Evolutionary conservation across 441 rosid species (phyloP).

Genomic region (Pelargonium australe): DNA sequence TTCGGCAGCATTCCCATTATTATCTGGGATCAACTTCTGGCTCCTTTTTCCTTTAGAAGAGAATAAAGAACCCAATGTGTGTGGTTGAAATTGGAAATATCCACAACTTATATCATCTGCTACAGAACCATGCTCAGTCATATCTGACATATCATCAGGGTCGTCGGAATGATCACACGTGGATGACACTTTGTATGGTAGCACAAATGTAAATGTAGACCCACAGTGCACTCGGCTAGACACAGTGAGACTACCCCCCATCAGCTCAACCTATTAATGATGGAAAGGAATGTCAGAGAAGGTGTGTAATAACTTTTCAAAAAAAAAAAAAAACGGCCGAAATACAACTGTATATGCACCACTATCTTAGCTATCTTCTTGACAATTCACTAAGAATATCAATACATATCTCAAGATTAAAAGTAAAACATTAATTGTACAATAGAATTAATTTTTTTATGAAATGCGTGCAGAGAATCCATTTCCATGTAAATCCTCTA

Average conservation of each 20-base stretch:
- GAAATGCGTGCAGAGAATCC: background rate
- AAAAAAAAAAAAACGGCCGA: too few relatives aligned
- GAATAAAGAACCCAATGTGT: conserved; percentile 57
- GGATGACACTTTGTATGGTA: conserved; percentile 73
- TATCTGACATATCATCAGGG: conserved; percentile 56
- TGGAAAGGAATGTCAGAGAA: conserved; percentile 21
- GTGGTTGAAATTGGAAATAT: conserved; percentile 73
- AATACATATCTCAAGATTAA: background rate
- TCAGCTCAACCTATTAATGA: conserved; percentile 68
- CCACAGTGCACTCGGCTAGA: conserved; percentile 70
- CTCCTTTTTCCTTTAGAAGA: conserved; percentile 51
- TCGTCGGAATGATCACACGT: conserved; percentile 58
- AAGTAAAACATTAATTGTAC: background rate
- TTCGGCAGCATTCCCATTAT: conserved; percentile 28
- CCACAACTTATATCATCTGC: conserved; percentile 63
- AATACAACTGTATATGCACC: too few relatives aligned
- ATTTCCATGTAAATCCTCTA: conserved; percentile 1
- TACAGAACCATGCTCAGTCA: conserved; percentile 45
- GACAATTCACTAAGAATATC: background rate
- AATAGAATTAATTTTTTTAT: too few relatives aligned
- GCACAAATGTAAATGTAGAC: conserved; percentile 75
- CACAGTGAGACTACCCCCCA: conserved; percentile 86
- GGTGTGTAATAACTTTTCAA: background rate
- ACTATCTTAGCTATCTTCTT: background rate
- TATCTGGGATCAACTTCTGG: conserved; percentile 38